Percentiles rank a stretch among this genome's conserved stretches.
phyloP scores from a whole-genome alignment of 2,329 filamentous ascomycete species.

The Pseudogymnoascus verrucosus region DNA sequence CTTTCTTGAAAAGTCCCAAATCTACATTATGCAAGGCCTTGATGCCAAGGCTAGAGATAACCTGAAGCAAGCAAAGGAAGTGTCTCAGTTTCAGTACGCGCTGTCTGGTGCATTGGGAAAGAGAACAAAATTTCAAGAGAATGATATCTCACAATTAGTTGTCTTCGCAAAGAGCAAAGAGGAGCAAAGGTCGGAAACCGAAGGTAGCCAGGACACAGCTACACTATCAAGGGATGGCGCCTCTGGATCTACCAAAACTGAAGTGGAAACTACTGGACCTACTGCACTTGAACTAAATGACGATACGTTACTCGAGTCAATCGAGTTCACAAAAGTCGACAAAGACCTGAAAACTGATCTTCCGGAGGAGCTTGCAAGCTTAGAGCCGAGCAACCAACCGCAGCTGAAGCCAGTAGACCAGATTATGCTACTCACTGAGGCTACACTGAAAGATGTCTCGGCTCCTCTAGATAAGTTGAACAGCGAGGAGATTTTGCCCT shows the following conservation, averaged over 20 bases:
- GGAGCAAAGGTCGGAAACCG: conserved; percentile 21
- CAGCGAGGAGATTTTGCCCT: conserved; percentile 87
- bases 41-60: conserved; percentile 67
- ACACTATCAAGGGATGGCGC: conserved; percentile 11
- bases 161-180: conserved; percentile 73
- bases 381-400: conserved; percentile 76
- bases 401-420: conserved; percentile 77
- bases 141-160: conserved; percentile 77
- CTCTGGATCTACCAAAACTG: conserved; percentile 18
- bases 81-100: conserved; percentile 69
- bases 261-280: conserved; percentile 40
- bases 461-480: conserved; percentile 79
- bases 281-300: conserved; percentile 75
- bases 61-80: conserved; percentile 56
- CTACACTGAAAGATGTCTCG: conserved; percentile 79
- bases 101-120: conserved; percentile 83
- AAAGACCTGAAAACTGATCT: conserved; percentile 39
- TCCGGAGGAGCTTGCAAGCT: conserved; percentile 49
- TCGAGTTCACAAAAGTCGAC: conserved; percentile 56
- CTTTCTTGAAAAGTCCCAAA: conserved; percentile 71
- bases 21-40: conserved; percentile 76
- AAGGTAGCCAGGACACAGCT: conserved; percentile 13
- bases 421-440: conserved; percentile 80
- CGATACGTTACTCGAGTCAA: conserved; percentile 83
- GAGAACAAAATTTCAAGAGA: conserved; percentile 71